Evolutionary conservation across 495 filamentous ascomycete species (phyloP), one percentile per base, ranked within the genome.

Genomic region (Apodospora peruviana): DNA sequence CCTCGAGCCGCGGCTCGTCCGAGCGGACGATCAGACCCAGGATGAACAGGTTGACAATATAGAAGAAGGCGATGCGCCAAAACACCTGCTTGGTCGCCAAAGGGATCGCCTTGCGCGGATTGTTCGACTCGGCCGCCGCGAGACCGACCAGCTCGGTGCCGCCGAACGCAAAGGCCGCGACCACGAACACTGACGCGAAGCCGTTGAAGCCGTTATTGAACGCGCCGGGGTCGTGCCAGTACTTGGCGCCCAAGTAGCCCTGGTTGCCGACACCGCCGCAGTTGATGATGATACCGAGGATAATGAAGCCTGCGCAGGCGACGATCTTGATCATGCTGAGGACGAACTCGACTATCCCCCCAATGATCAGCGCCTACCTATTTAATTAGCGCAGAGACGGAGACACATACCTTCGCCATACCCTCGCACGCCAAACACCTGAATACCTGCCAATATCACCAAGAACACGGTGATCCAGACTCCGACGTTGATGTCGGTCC

Each of bases 51-150:
- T 74, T 77, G 40, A 84, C 55, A 39, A 84, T 66, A 67, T 94
- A 95, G 74, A 96, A 94, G 70, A 94, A 78, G 45, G 85, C 62
- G 59, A 96, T 88, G 43, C 90, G 86, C 75, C 86, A 91, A 66
- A 95, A 91, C 46, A 88, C 87, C 47, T 88, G 81, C 37, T 84
- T 84, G 9, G 84, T 84, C 4, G 90, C 90, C 49, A 77, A 76
- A 42, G 89, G 89, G 47, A 95, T 81, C 42, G 86, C 85, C 56
- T 80, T 82, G 25, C 83, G 73, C 2, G 90, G 90, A 51, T 87
- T 87, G 19, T 77, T 78, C 48, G 88, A 84, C 66, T 96, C 90
- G 50, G 86, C 86, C 11, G 85, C 88, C 0, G 89, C 85, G 12
- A 93, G 76, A 42, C 79, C 84, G 21, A 88, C 78, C 55, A 84